Percentiles rank a stretch among this genome's conserved stretches.
Evolutionary conservation across 495 filamentous ascomycete genomes (phyloP).

Genomic region (Penicillium antarcticum): DNA sequence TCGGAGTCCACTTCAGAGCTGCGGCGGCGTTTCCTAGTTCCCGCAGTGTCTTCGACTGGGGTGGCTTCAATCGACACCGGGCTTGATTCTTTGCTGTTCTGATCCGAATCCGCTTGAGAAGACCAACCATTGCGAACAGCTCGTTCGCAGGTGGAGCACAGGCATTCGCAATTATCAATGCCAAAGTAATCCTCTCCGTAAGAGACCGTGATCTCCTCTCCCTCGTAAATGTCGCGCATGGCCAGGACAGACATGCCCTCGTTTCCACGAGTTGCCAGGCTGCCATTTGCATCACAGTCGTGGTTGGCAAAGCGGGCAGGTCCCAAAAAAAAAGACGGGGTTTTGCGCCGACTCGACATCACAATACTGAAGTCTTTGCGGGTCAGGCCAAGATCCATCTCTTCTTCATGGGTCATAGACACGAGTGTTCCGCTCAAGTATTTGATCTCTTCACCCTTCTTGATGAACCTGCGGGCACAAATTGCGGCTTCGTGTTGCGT

Average conservation of each 20-base stretch:
- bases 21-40: conserved; percentile 43
- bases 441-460: conserved; percentile 80
- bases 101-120: conserved; percentile 35
- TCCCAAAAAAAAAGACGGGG: conserved; percentile 84
- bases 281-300: conserved; percentile 91
- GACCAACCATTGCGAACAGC: conserved; percentile 78
- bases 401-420: conserved; percentile 84
- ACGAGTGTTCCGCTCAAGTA: conserved; percentile 88
- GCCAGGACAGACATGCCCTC: conserved; percentile 88
- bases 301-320: conserved; percentile 97
- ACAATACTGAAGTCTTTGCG: conserved; percentile 96
- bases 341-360: conserved; percentile 85
- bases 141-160: conserved; percentile 86
- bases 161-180: conserved; percentile 88
- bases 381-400: conserved; percentile 69
- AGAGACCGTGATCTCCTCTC: conserved; percentile 92
- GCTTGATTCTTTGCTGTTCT: conserved; percentile 34
- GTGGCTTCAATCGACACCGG: conserved; percentile 30
- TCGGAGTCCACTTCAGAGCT: conserved; percentile 37
- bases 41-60: conserved; percentile 8
- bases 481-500: conserved; percentile 81
- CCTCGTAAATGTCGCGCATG: conserved; percentile 72
- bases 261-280: conserved; percentile 73
- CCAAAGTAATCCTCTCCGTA: conserved; percentile 98
- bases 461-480: conserved; percentile 75